Evolutionary conservation across 1,284 basidiomycete species (phyloP).

Genomic region (Sanghuangporus sanghuang): DNA sequence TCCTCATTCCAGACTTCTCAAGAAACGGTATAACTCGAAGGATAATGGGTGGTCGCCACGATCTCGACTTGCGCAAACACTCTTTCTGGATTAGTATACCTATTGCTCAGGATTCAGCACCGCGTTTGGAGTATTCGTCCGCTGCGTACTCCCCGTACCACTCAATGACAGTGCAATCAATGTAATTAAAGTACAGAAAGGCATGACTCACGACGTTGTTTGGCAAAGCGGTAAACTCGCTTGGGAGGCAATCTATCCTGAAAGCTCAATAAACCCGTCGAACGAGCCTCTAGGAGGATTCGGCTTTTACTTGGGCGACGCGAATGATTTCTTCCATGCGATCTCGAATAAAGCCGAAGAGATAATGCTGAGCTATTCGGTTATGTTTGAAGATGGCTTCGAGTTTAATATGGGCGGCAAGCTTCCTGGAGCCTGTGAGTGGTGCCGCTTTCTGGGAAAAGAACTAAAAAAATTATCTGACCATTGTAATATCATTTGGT

Average conservation of each 20-base stretch:
- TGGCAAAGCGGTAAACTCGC: slow-evolving; percentile 13
- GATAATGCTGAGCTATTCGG: slow-evolving; percentile 14
- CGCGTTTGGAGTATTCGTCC: slow-evolving; percentile 11
- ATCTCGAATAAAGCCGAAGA: slow-evolving; percentile 8
- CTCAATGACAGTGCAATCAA: slow-evolving; percentile 26
- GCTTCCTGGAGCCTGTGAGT: slow-evolving; percentile 50
- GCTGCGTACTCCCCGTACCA: slow-evolving; percentile 19
- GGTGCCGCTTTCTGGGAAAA: background rate
- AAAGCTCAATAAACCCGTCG: slow-evolving; percentile 18
- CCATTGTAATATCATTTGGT: background rate
- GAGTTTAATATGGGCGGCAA: slow-evolving; percentile 39
- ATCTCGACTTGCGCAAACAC: slow-evolving; percentile 10
- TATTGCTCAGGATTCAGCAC: slow-evolving; percentile 19
- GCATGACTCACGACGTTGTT: slow-evolving; percentile 17
- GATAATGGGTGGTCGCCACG: background rate
- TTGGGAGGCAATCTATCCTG: slow-evolving; percentile 20
- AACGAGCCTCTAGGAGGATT: slow-evolving; percentile 18
- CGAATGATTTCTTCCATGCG: slow-evolving; percentile 12
- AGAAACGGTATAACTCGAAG: background rate
- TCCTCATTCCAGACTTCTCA: background rate
- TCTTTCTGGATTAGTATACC: slow-evolving; percentile 13
- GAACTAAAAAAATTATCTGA: background rate
- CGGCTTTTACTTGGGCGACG: slow-evolving; percentile 18
- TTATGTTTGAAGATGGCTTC: slow-evolving; percentile 18
- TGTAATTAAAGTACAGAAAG: slow-evolving; percentile 23